Conservation (phyloP, 2,329 filamentous ascomycete species). For the Penicillium brasilianum region DNA sequence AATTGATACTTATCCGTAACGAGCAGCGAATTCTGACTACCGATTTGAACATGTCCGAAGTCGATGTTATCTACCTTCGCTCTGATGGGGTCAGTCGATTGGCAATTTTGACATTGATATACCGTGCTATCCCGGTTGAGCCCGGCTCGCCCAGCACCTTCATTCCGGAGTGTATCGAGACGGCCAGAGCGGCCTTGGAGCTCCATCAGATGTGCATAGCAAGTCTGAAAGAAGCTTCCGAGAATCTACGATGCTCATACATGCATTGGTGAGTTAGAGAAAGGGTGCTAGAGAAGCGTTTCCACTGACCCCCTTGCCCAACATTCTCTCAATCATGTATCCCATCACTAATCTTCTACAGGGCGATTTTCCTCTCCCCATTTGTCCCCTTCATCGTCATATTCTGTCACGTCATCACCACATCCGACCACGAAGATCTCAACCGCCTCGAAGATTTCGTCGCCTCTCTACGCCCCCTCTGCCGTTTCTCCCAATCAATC, state of each 20-base stretch:
- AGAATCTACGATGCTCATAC: slow-evolving; percentile 40
- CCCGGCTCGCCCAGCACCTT: slow-evolving; percentile 36
- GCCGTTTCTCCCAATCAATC: slow-evolving; percentile 62
- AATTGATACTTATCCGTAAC: background rate
- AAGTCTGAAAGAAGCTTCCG: slow-evolving; percentile 34
- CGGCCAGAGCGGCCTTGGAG: slow-evolving; percentile 43
- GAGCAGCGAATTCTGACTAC: slow-evolving; percentile 18
- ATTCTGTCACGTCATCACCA: slow-evolving; percentile 58
- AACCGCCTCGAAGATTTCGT: slow-evolving; percentile 62
- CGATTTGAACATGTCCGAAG: slow-evolving; percentile 26
- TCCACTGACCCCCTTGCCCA: background rate
- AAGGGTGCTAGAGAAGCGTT: background rate
- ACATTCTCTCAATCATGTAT: background rate
- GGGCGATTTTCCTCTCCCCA: slow-evolving; percentile 50
- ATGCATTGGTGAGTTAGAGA: slow-evolving; percentile 40
- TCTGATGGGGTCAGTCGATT: slow-evolving; percentile 45
- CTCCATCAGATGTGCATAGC: slow-evolving; percentile 39
- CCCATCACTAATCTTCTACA: slow-evolving; percentile 16
- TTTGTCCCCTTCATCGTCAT: slow-evolving; percentile 58
- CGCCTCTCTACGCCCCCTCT: slow-evolving; percentile 58
- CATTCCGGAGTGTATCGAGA: slow-evolving; percentile 43
- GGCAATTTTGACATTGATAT: slow-evolving; percentile 46
- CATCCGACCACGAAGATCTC: slow-evolving; percentile 59
- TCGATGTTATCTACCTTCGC: slow-evolving; percentile 37
- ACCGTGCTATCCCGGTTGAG: slow-evolving; percentile 45